Evolutionary conservation across 1,139 yeast genomes (phyloP), one percentile per base, ranked within the genome.

Genomic region (Blastobotrys capitulatus): DNA sequence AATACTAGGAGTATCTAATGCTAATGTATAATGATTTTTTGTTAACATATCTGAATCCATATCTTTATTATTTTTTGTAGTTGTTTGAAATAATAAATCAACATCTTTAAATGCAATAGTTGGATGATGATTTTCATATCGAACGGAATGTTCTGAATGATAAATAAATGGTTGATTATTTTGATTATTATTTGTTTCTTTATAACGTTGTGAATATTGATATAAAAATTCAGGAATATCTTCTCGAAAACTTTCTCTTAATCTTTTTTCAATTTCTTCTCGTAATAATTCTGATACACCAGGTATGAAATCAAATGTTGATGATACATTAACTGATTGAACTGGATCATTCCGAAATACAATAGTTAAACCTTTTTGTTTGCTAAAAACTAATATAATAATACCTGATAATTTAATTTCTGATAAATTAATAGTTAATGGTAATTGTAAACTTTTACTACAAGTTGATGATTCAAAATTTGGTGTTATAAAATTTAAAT

Each of bases 331-430:
- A 45, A 84, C 83, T n/a, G 82, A 78, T 57, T 83, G 86, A 54
- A 84, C 70, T 1, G 92, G 92, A 63, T 84, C 90, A 63, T 83
- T 83, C 57, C 85, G 76, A 65, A 83, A 83, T 38, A 84, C 90
- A 29, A 84, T 67, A 0, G 89, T 83, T 47, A 83, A 71, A 0
- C 92, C 92, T 59, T 83, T 82, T 2, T 82, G 71, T 58, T 81
- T 80, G 18, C 82, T 77, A 60, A 82, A 83, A 1, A 83, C 90
- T 52, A 84, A 78, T 45, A 82, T 80, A 6, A 86, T 83, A 52
- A 82, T 82, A 2, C 88, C 87, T 50, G 80, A 76, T 48, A 84
- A 73, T 57, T 75, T 75, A 50, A 84, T 79, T 55, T 82, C 79
- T 40, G 85, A 78, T 48, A 84, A 69, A 50, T 76, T 77, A 52